These are phyloP conservation scores for Reutealis trisperma DNA, from an alignment of 345 rosid genomes.

Conservation along the genomic window DNA sequence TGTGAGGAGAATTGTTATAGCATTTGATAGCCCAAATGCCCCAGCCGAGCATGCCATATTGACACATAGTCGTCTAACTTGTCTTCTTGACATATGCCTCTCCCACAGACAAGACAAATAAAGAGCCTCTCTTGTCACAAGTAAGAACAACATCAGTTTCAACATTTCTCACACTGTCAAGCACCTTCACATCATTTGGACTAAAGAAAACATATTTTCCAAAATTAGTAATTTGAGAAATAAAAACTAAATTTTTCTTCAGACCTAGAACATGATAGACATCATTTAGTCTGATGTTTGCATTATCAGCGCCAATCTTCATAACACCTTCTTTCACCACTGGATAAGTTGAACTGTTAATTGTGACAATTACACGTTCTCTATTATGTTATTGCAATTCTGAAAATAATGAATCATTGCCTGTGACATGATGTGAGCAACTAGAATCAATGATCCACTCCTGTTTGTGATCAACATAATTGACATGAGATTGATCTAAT, in stretches of 20 bases:
- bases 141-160: slow-evolving; percentile 9
- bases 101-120: slow-evolving; percentile 11
- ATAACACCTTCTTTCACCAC: neutral
- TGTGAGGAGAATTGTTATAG: slow-evolving; percentile 14
- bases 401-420: neutral
- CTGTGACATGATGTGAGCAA: neutral
- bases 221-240: slow-evolving; percentile 16
- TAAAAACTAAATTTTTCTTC: slow-evolving; percentile 9
- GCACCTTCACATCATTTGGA: slow-evolving; percentile 15
- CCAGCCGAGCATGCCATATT: slow-evolving; percentile 22
- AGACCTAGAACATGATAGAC: slow-evolving; percentile 12
- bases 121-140: slow-evolving; percentile 4
- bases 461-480: neutral
- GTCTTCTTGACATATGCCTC: slow-evolving; percentile 20
- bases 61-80: slow-evolving; percentile 6
- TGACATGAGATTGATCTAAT: neutral
- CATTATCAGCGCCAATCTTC: neutral
- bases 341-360: too few species aligned
- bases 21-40: slow-evolving; percentile 22
- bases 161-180: slow-evolving; percentile 6
- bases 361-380: too few species aligned
- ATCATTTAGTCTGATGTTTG: neutral
- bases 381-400: too few species aligned
- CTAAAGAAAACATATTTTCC: slow-evolving; percentile 21
- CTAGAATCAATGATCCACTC: slow-evolving; percentile 1